A percentile compares a stretch with the other conserved stretches of the same genome.
phyloP scores from a whole-genome alignment of 768 basidiomycete species.

The Termitomyces sp. region DNA sequence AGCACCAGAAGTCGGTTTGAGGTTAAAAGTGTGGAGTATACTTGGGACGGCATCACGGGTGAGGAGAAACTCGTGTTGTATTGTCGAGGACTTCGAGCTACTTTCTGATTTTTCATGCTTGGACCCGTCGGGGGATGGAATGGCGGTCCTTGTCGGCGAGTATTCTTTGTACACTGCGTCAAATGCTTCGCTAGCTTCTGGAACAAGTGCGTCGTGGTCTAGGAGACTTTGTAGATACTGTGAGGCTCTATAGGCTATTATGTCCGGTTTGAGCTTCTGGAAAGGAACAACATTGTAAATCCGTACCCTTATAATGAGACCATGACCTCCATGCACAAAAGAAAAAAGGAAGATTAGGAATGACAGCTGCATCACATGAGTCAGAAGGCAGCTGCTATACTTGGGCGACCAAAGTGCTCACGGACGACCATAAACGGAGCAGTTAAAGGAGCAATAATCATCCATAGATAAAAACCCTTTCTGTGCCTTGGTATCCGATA shows the following conservation, averaged over 20 bases:
- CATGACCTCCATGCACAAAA: slow-evolving; percentile 83
- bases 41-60: slow-evolving; percentile 46
- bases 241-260: slow-evolving; percentile 62
- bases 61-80: slow-evolving; percentile 35
- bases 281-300: background rate
- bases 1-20: slow-evolving; percentile 36
- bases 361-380: slow-evolving; percentile 42
- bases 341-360: slow-evolving; percentile 83
- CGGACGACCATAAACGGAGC: slow-evolving; percentile 75
- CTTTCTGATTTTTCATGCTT: background rate
- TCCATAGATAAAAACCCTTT: slow-evolving; percentile 62
- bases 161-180: slow-evolving; percentile 47
- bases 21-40: slow-evolving; percentile 39
- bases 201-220: slow-evolving; percentile 47
- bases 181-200: slow-evolving; percentile 46
- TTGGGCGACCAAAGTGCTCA: slow-evolving; percentile 29
- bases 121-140: background rate
- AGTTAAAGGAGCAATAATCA: slow-evolving; percentile 62
- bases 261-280: background rate
- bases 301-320: slow-evolving; percentile 73
- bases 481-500: slow-evolving; percentile 58
- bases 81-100: background rate
- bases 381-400: background rate
- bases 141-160: slow-evolving; percentile 5
- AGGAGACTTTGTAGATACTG: slow-evolving; percentile 60